Percentiles rank a stretch among this genome's conserved stretches.
Conservation (phyloP, 306 rosid species). For the Rosa persica region DNA sequence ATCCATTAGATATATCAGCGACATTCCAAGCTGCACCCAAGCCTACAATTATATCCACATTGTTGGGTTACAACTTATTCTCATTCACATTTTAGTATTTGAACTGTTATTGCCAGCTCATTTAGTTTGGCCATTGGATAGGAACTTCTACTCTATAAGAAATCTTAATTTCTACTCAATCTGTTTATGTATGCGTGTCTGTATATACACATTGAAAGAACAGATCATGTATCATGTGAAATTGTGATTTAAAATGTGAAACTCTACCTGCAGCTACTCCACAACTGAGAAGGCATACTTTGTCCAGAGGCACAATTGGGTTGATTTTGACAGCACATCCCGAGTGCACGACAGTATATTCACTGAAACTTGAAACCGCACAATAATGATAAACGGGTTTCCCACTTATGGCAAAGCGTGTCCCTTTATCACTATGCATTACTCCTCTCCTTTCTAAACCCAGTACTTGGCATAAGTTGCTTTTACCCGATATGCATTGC, state of each 20-base stretch:
- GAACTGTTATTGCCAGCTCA: not conserved
- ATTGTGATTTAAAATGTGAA: not conserved
- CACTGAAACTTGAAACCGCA: conserved; percentile 96
- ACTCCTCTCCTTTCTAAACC: conserved; percentile 86
- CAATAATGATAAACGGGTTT: conserved; percentile 86
- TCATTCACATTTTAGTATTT: not conserved
- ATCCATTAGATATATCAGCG: conserved; percentile 80
- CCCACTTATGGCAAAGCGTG: conserved; percentile 83
- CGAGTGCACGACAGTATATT: conserved; percentile 83
- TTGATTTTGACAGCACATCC: conserved; percentile 94
- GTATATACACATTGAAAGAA: not conserved
- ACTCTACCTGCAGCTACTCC: conserved; percentile 91
- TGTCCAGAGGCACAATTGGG: conserved; percentile 68
- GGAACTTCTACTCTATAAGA: not conserved
- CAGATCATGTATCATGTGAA: not conserved
- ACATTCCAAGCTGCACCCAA: conserved; percentile 96
- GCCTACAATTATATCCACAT: conserved; percentile 44
- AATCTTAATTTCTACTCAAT: not conserved
- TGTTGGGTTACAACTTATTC: conserved; percentile 9
- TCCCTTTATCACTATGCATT: conserved; percentile 93
- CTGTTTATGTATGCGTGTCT: not conserved
- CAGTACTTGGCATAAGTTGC: conserved; percentile 73
- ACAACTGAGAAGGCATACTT: conserved; percentile 86
- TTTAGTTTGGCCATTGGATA: not conserved
- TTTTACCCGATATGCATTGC: conserved; percentile 76